Conservation (phyloP, 345 rosid species). For the Pistacia integerrima region DNA sequence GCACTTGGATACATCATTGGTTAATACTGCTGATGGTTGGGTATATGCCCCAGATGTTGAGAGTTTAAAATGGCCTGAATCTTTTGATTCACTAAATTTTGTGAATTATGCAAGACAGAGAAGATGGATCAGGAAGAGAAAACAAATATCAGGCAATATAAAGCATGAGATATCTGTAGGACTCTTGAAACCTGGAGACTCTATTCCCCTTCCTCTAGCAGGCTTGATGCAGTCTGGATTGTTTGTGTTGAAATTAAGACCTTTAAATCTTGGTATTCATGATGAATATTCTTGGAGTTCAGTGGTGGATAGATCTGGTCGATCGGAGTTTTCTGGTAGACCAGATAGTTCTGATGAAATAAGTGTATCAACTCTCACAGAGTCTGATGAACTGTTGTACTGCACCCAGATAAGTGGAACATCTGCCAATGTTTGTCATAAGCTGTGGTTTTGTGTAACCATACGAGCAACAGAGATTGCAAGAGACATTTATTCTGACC, state of each 20-base stretch:
- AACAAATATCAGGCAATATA: conserved; percentile 31
- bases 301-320: conserved; percentile 51
- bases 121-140: conserved; percentile 62
- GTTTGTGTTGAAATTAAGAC: conserved; percentile 67
- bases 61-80: conserved; percentile 60
- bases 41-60: conserved; percentile 62
- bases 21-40: conserved; percentile 60
- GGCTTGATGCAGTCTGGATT: conserved; percentile 62
- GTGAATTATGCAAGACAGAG: conserved; percentile 63
- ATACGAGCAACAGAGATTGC: conserved; percentile 79
- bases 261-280: conserved; percentile 40
- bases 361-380: conserved; percentile 66
- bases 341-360: conserved; percentile 49
- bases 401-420: conserved; percentile 64
- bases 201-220: conserved; percentile 68
- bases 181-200: conserved; percentile 68
- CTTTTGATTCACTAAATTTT: conserved; percentile 41
- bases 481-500: conserved; percentile 70
- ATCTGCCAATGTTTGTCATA: conserved; percentile 56
- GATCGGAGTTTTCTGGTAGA: conserved; percentile 34
- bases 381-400: conserved; percentile 68
- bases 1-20: conserved; percentile 52
- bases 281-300: conserved; percentile 86
- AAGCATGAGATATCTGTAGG: conserved; percentile 62
- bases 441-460: conserved; percentile 81